Evolutionary conservation across 2,329 filamentous ascomycete species (phyloP).

Genomic region (Fusarium piperis): DNA sequence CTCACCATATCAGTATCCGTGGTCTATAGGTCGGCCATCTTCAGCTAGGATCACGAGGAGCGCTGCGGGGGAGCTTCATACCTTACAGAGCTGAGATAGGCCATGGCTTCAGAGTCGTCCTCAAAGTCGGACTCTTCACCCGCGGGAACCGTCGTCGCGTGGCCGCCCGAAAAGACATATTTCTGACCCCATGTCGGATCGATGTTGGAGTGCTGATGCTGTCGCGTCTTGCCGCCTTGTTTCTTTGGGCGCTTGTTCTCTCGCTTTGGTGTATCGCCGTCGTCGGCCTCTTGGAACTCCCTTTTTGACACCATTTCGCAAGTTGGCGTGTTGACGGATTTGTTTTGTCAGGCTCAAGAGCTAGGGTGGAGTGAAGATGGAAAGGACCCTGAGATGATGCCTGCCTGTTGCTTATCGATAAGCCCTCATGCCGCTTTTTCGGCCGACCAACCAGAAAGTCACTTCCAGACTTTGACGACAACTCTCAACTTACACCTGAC

Average conservation of each 20-base stretch:
- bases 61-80: conserved; percentile 53
- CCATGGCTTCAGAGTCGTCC: conserved; percentile 73
- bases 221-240: conserved; percentile 47
- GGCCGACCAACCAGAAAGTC: background rate
- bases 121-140: conserved; percentile 74
- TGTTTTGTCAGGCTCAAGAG: conserved; percentile 11
- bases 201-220: conserved; percentile 58
- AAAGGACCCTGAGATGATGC: conserved; percentile 15
- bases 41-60: conserved; percentile 41
- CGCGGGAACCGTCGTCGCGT: conserved; percentile 54
- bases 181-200: conserved; percentile 77
- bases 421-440: conserved; percentile 28
- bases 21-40: conserved; percentile 26
- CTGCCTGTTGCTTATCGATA: conserved; percentile 35
- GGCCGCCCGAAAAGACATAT: conserved; percentile 74
- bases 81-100: conserved; percentile 77
- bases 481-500: conserved; percentile 9
- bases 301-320: conserved; percentile 50
- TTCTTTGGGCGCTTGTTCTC: conserved; percentile 43
- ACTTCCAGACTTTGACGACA: conserved; percentile 11
- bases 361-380: conserved; percentile 4
- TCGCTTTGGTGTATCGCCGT: conserved; percentile 40
- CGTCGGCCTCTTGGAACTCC: conserved; percentile 44
- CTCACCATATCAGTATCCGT: conserved; percentile 61
- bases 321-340: background rate